Conservation (phyloP, 805 yeast genomes). For the Saturnispora quitensis region DNA sequence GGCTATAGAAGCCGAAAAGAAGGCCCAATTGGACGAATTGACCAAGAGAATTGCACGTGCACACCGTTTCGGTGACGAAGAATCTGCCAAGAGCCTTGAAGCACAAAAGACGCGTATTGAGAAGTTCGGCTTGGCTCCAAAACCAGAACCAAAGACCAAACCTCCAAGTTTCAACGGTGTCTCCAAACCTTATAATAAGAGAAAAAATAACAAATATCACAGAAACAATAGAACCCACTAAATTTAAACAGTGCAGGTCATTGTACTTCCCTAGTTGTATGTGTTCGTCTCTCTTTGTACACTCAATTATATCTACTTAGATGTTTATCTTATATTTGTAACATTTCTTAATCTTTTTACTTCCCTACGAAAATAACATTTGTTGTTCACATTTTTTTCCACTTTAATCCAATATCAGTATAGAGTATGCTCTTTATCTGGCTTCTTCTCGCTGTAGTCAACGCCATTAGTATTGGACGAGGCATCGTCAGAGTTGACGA, state of each 20-base stretch:
- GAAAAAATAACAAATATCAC: neutral
- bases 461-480: constrained; percentile 10
- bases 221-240: constrained; percentile 1
- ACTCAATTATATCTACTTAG: neutral
- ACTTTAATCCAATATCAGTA: neutral
- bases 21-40: constrained; percentile 57
- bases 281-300: neutral
- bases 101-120: constrained; percentile 62
- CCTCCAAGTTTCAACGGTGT: neutral
- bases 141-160: neutral
- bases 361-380: neutral
- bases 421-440: neutral
- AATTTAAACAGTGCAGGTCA: neutral
- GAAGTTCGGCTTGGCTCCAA: constrained; percentile 70
- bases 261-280: neutral
- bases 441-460: neutral
- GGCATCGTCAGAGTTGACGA: constrained; percentile 15
- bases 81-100: constrained; percentile 40
- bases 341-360: neutral
- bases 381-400: neutral
- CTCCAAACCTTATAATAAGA: neutral
- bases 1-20: constrained; percentile 63
- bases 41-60: constrained; percentile 63
- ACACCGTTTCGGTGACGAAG: constrained; percentile 66
- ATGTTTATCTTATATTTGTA: neutral